A percentile compares a stretch with the other conserved stretches of the same genome.
Evolutionary conservation across 768 basidiomycete genomes (phyloP).

Genomic region (Termitomyces sp.): DNA sequence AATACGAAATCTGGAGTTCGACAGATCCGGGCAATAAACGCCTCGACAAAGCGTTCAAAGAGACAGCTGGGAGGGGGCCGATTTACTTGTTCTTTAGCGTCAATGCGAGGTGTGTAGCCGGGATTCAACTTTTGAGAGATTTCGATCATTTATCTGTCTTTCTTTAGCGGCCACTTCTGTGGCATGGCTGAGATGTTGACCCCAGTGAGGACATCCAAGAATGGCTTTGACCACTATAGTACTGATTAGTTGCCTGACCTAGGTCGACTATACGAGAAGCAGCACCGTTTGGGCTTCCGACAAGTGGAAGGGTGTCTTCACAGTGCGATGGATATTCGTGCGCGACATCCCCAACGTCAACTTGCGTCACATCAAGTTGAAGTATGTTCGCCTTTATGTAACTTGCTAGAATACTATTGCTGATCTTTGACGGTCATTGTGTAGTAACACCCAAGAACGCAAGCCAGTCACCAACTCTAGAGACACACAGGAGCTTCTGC

Average conservation of each 20-base stretch:
- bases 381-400: constrained; percentile 40
- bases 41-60: constrained; percentile 96
- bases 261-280: constrained; percentile 91
- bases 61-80: constrained; percentile 86
- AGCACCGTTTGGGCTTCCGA: constrained; percentile 99
- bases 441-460: constrained; percentile 93
- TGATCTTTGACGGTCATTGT: constrained; percentile 12
- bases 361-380: constrained; percentile 83
- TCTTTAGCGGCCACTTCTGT: constrained; percentile 86
- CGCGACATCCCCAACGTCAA: constrained; percentile 91
- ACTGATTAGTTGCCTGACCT: not conserved
- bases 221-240: not conserved
- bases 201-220: constrained; percentile 48
- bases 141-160: not conserved
- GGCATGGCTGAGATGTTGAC: constrained; percentile 99
- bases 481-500: constrained; percentile 94
- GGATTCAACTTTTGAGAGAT: not conserved
- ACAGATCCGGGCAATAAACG: constrained; percentile 97
- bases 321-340: constrained; percentile 97
- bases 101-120: constrained; percentile 69
- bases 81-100: constrained; percentile 99
- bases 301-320: constrained; percentile 99
- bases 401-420: not conserved
- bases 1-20: constrained; percentile 97
- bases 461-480: constrained; percentile 98